Percentiles rank a stretch among this genome's conserved stretches.
Evolutionary conservation across 148 eudicot genomes (phyloP).

Genomic region (Camellia sinensis): DNA sequence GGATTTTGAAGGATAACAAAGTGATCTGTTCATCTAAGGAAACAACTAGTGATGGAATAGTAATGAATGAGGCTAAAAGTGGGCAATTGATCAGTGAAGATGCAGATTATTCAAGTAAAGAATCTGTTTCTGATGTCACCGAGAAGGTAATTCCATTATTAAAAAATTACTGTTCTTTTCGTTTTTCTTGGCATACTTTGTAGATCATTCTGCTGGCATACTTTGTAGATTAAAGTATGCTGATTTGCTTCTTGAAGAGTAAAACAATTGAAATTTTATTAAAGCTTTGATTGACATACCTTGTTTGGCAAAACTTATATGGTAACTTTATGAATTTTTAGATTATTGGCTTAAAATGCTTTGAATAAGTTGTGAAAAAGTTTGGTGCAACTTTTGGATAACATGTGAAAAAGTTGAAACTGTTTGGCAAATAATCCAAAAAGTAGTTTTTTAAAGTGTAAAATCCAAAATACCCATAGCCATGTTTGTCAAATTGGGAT

Average conservation of each 20-base stretch:
- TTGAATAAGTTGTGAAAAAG: too few relatives aligned
- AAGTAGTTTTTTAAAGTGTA: too few relatives aligned
- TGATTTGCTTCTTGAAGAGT: neutral
- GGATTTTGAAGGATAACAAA: slow-evolving; percentile 49
- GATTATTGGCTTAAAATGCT: too few relatives aligned
- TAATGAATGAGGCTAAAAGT: slow-evolving; percentile 21
- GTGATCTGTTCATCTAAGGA: slow-evolving; percentile 32
- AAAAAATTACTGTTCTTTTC: neutral
- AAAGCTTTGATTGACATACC: too few relatives aligned
- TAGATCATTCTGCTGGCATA: neutral
- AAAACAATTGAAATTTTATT: too few relatives aligned
- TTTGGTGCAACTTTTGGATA: too few relatives aligned
- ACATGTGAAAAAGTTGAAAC: too few relatives aligned
- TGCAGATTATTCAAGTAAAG: slow-evolving; percentile 29
- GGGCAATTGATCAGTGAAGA: slow-evolving; percentile 31
- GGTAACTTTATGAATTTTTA: too few relatives aligned
- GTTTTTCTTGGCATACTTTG: neutral
- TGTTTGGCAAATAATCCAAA: too few relatives aligned
- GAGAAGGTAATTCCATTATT: slow-evolving; percentile 48
- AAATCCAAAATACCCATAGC: too few relatives aligned
- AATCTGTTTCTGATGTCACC: slow-evolving; percentile 28
- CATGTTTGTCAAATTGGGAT: too few relatives aligned
- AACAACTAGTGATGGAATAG: slow-evolving; percentile 29
- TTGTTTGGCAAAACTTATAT: too few relatives aligned
- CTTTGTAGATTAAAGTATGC: neutral